Conservation (phyloP, 192 early-diverging fungal genomes). For the Polychytrium aggregatum region DNA sequence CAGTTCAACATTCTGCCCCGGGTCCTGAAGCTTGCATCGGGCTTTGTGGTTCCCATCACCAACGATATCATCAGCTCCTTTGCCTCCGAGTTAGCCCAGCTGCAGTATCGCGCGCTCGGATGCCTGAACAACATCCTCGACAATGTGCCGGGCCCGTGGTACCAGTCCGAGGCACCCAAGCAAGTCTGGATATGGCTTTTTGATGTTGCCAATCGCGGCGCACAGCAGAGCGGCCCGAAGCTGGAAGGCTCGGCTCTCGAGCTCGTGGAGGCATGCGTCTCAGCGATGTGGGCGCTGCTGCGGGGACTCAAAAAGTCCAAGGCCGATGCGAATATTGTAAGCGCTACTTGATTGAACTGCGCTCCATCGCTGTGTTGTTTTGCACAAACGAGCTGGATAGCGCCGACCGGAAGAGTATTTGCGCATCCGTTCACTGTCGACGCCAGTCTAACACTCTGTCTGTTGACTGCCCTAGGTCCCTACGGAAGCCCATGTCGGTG, state of each 20-base stretch:
- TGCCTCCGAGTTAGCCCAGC: not conserved
- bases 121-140: conserved; percentile 22
- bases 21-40: not conserved
- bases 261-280: conserved; percentile 51
- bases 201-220: conserved; percentile 27
- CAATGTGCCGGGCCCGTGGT: conserved; percentile 9
- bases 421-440: too few relatives aligned
- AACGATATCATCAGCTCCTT: not conserved
- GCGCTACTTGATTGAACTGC: too few relatives aligned
- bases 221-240: conserved; percentile 28
- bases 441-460: too few relatives aligned
- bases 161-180: conserved; percentile 3
- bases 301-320: conserved; percentile 46
- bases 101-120: conserved; percentile 13
- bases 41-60: not conserved
- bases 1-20: not conserved
- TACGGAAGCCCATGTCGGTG: conserved; percentile 30
- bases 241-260: conserved; percentile 22
- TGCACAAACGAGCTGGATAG: too few relatives aligned
- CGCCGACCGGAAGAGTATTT: too few relatives aligned
- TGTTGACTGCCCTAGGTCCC: conserved; percentile 33
- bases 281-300: conserved; percentile 67
- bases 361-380: too few relatives aligned
- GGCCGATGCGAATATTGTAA: too few relatives aligned
- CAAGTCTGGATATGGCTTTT: conserved; percentile 12